Evolutionary conservation across 2,329 filamentous ascomycete genomes (phyloP).

Genomic region (Monosporascus sp.): DNA sequence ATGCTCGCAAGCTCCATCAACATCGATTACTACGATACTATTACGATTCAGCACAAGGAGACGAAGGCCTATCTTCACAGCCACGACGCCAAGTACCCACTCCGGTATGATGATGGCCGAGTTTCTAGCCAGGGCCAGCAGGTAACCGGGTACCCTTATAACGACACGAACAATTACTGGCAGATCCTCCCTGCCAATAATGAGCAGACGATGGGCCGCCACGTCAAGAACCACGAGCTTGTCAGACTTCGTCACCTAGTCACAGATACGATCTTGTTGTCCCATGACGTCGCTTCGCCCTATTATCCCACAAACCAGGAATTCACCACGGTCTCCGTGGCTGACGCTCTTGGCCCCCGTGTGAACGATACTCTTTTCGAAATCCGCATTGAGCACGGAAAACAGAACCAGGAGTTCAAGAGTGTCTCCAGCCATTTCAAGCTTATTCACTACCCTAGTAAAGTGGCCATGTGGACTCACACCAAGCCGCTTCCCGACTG

Average conservation of each 20-base stretch:
- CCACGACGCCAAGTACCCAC: slow-evolving; percentile 80
- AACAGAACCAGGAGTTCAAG: slow-evolving; percentile 78
- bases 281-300: slow-evolving; percentile 94
- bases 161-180: slow-evolving; percentile 99
- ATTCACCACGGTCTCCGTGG: slow-evolving; percentile 76
- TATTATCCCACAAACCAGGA: slow-evolving; percentile 98
- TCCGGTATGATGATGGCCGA: slow-evolving; percentile 94
- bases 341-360: slow-evolving; percentile 68
- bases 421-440: slow-evolving; percentile 92
- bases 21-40: slow-evolving; percentile 84
- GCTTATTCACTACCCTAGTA: slow-evolving; percentile 87
- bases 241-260: slow-evolving; percentile 82
- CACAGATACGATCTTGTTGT: slow-evolving; percentile 81
- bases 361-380: slow-evolving; percentile 91
- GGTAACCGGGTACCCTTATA: slow-evolving; percentile 95
- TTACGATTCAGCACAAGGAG: slow-evolving; percentile 92
- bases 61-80: slow-evolving; percentile 96
- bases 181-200: slow-evolving; percentile 73
- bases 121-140: slow-evolving; percentile 98
- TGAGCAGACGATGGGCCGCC: slow-evolving; percentile 52
- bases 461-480: slow-evolving; percentile 99
- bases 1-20: slow-evolving; percentile 84
- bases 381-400: slow-evolving; percentile 82
- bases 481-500: slow-evolving; percentile 92
- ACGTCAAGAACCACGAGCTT: slow-evolving; percentile 77